Evolutionary conservation across 169 alveolate species (phyloP).

Genomic region (Plasmodium berghei): DNA sequence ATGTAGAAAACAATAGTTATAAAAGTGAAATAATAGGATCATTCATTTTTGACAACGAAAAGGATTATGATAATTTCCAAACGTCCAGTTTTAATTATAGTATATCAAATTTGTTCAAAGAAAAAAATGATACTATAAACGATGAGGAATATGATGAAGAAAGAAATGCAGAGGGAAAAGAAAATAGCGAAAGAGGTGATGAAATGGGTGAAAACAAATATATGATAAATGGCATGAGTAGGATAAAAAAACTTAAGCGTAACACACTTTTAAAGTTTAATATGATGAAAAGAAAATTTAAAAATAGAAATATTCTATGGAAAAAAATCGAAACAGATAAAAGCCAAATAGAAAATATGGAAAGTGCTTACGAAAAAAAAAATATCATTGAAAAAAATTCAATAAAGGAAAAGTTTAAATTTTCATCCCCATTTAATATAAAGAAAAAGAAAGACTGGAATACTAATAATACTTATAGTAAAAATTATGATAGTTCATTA

Average conservation of each 20-base stretch:
- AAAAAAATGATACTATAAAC: conserved; percentile 30
- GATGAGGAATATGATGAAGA: conserved; percentile 56
- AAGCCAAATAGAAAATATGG: conserved; percentile 11
- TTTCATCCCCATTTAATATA: conserved; percentile 11
- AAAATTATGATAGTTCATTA: neutral
- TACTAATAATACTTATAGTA: neutral
- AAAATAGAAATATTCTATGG: neutral
- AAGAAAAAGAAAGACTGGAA: neutral
- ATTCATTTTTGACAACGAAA: conserved; percentile 24
- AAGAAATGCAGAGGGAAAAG: conserved; percentile 7
- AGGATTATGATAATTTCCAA: neutral
- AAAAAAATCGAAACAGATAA: neutral
- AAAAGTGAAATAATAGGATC: conserved; percentile 3
- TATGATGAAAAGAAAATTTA: conserved; percentile 2
- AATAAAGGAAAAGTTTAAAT: neutral
- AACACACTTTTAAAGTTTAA: neutral
- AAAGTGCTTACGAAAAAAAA: conserved; percentile 4
- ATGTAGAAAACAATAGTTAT: conserved; percentile 1
- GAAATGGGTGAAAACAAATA: neutral
- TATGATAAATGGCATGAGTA: neutral
- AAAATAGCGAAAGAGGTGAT: conserved; percentile 12
- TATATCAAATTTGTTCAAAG: conserved; percentile 37
- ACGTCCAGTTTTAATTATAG: conserved; percentile 19
- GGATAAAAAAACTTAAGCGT: neutral
- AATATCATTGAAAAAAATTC: neutral